Conservation (phyloP, 768 basidiomycete genomes). For the Megacollybia marginata region DNA sequence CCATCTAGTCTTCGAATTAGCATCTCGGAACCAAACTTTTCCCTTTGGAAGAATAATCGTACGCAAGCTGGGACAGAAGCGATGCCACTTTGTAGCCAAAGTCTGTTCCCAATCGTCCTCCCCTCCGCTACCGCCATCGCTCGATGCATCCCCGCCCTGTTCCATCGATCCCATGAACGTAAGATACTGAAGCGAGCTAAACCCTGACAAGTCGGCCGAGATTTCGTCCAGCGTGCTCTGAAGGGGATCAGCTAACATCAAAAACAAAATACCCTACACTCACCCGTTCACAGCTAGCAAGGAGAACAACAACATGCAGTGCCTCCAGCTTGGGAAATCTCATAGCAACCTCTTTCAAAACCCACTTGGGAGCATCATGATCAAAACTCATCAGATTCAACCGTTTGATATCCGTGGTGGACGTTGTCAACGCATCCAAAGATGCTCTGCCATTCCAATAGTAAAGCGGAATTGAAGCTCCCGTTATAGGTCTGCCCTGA, state of each 20-base stretch:
- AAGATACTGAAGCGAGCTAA: slow-evolving; percentile 41
- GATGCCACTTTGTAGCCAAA: slow-evolving; percentile 50
- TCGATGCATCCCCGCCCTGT: slow-evolving; percentile 7
- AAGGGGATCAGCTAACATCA: neutral
- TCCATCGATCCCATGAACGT: slow-evolving; percentile 50
- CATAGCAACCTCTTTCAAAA: slow-evolving; percentile 40
- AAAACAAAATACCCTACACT: slow-evolving; percentile 13
- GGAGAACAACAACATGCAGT: slow-evolving; percentile 51
- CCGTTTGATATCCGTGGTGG: slow-evolving; percentile 32
- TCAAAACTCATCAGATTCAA: slow-evolving; percentile 58
- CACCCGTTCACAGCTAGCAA: slow-evolving; percentile 40
- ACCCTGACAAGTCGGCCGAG: slow-evolving; percentile 30
- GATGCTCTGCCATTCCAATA: slow-evolving; percentile 29
- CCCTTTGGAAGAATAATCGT: slow-evolving; percentile 63
- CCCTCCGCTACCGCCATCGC: slow-evolving; percentile 3
- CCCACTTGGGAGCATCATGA: slow-evolving; percentile 29
- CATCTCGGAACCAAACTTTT: slow-evolving; percentile 44
- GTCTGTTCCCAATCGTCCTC: slow-evolving; percentile 33
- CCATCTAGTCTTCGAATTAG: neutral
- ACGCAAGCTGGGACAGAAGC: slow-evolving; percentile 49
- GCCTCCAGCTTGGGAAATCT: slow-evolving; percentile 48
- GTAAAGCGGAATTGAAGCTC: slow-evolving; percentile 47
- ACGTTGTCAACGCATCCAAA: slow-evolving; percentile 35
- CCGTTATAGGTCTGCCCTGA: slow-evolving; percentile 37
- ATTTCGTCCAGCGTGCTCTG: slow-evolving; percentile 37